Evolutionary conservation across 352 stramenopile species (phyloP).

Genomic region (Phytophthora ramorum): DNA sequence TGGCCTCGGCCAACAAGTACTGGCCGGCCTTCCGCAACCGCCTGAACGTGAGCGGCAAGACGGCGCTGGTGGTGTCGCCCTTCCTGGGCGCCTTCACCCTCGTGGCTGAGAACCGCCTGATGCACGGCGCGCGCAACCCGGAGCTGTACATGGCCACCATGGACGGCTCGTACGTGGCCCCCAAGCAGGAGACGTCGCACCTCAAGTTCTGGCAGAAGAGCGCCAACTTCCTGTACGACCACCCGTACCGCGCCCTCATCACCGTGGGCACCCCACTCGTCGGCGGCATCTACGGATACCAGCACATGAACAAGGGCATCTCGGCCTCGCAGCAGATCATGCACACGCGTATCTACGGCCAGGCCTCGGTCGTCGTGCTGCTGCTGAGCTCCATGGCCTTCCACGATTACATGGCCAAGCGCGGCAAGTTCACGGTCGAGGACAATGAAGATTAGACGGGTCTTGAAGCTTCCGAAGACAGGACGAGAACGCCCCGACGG

Average conservation of each 20-base stretch:
- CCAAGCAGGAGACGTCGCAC: slow-evolving; percentile 36
- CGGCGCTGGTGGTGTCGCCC: slow-evolving; percentile 67
- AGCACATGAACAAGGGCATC: slow-evolving; percentile 77
- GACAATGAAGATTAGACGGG: slow-evolving; percentile 32
- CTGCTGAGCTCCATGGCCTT: slow-evolving; percentile 85
- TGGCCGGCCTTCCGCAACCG: slow-evolving; percentile 75
- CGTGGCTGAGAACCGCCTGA: slow-evolving; percentile 66
- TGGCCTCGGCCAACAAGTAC: slow-evolving; percentile 63
- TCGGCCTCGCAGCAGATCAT: slow-evolving; percentile 86
- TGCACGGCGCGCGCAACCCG: slow-evolving; percentile 73
- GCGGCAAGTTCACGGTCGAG: slow-evolving; percentile 65
- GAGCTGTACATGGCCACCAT: slow-evolving; percentile 72
- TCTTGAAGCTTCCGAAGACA: not conserved
- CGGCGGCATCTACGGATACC: slow-evolving; percentile 73
- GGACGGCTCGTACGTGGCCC: slow-evolving; percentile 53
- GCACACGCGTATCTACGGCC: slow-evolving; percentile 87
- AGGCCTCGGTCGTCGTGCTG: slow-evolving; percentile 69
- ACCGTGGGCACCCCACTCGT: slow-evolving; percentile 67
- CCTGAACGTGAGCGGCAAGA: slow-evolving; percentile 77
- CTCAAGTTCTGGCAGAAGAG: slow-evolving; percentile 67
- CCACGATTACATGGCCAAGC: slow-evolving; percentile 85
- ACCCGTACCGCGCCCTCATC: slow-evolving; percentile 72
- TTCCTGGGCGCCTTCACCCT: slow-evolving; percentile 73
- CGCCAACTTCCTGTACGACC: slow-evolving; percentile 85
- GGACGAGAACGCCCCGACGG: slow-evolving; percentile 11